phyloP scores from a whole-genome alignment of 305 asterid species.

The Fraxinus xanthoxyloides region DNA sequence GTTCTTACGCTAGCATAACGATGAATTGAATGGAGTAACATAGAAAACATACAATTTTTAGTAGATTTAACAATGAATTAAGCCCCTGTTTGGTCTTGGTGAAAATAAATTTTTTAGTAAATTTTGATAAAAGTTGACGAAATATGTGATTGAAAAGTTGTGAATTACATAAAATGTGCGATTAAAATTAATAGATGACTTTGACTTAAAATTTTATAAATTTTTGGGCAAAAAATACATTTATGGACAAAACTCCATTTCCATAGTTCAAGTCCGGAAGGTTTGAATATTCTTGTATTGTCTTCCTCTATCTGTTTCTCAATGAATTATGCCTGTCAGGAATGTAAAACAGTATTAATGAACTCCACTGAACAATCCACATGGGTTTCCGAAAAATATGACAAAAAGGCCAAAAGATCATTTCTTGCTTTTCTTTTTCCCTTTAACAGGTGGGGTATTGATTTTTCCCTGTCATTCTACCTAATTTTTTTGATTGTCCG shows the following conservation, averaged over 20 bases:
- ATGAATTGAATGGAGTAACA: neutral
- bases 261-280: too few species aligned
- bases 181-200: too few species aligned
- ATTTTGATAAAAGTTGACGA: neutral
- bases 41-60: neutral
- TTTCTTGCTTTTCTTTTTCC: neutral
- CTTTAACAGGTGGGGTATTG: neutral
- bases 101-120: too few species aligned
- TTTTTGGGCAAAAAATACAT: neutral
- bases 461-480: neutral
- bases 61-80: neutral
- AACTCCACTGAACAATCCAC: neutral
- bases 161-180: too few species aligned
- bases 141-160: neutral
- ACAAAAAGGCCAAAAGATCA: neutral
- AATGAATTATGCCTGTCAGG: neutral
- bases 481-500: neutral
- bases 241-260: neutral
- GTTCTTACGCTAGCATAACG: neutral
- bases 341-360: neutral
- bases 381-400: neutral
- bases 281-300: neutral
- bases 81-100: neutral
- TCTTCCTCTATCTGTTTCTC: neutral
- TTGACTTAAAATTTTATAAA: neutral